These are phyloP conservation scores for Ailanthus altissimus DNA, from an alignment of 345 rosid species.

Conservation along the genomic window DNA sequence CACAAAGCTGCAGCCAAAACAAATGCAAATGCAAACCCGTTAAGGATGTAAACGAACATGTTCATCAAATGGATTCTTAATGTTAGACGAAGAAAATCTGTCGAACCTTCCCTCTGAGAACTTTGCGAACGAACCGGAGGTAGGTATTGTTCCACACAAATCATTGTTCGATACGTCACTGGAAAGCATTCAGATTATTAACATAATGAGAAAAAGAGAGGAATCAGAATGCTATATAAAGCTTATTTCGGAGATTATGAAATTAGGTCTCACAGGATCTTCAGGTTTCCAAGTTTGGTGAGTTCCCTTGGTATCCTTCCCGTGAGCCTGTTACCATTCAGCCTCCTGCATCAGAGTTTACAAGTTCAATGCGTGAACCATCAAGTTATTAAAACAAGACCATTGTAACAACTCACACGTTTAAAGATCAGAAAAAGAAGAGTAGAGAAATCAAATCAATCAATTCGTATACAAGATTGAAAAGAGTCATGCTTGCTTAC, in stretches of 20 bases:
- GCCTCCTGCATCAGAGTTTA: conserved; percentile 44
- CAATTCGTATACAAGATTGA: no score
- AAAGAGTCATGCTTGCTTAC: conserved; percentile 30
- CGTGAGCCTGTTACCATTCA: conserved; percentile 58
- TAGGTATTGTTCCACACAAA: conserved; percentile 73
- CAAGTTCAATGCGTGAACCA: background rate
- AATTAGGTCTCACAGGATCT: conserved; percentile 52
- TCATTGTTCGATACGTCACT: conserved; percentile 68
- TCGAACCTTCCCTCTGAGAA: conserved; percentile 67
- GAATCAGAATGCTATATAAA: background rate
- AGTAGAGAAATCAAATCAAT: no score
- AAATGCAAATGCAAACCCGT: background rate
- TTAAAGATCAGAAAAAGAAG: no score
- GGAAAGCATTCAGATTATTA: conserved; percentile 2
- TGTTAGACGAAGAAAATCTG: background rate
- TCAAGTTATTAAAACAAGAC: background rate
- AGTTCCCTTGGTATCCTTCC: conserved; percentile 74
- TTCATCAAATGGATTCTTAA: background rate
- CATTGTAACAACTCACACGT: background rate
- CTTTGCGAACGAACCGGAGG: conserved; percentile 62
- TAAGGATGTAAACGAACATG: background rate
- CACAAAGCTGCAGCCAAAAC: conserved; percentile 40
- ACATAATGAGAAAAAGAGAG: background rate
- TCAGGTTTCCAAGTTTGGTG: conserved; percentile 53
- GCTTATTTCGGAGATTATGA: background rate